Conservation (phyloP, 116 monocot genomes). For the Posidonia oceanica region DNA sequence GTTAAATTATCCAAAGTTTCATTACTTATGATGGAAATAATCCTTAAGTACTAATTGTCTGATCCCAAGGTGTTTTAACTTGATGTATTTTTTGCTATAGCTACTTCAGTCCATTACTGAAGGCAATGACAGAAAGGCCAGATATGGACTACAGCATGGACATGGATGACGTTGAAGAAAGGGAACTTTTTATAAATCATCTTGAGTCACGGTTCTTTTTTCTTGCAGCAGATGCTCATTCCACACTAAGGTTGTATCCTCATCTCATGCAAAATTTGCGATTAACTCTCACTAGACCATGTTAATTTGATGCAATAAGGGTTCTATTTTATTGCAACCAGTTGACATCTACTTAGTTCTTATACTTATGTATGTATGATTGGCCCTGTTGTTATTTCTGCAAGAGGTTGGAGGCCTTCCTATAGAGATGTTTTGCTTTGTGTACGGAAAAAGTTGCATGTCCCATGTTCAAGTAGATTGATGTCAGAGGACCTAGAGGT, state of each 20-base stretch:
- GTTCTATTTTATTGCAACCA: no score
- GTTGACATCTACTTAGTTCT: background rate
- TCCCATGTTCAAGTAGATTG: conserved; percentile 77
- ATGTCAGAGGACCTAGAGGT: conserved; percentile 84
- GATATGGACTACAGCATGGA: conserved; percentile 39
- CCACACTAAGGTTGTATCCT: conserved; percentile 51
- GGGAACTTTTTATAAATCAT: conserved; percentile 69
- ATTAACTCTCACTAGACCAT: background rate
- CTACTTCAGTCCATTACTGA: conserved; percentile 88
- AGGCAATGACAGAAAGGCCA: conserved; percentile 57
- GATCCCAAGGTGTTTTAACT: background rate
- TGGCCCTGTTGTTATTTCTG: conserved; percentile 3
- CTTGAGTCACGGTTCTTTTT: conserved; percentile 89
- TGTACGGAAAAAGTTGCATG: conserved; percentile 55
- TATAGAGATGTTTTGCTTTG: conserved; percentile 80
- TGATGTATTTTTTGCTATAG: conserved; percentile 28
- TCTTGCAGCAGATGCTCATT: conserved; percentile 94
- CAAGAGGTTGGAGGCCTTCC: conserved; percentile 91
- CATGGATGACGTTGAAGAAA: conserved; percentile 46
- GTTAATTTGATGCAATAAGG: background rate
- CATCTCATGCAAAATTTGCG: background rate
- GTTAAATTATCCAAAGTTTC: no score
- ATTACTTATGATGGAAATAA: no score
- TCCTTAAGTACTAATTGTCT: no score
- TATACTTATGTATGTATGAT: background rate